Conservation (phyloP, 805 yeast genomes). For the Wickerhamia fluorescens region DNA sequence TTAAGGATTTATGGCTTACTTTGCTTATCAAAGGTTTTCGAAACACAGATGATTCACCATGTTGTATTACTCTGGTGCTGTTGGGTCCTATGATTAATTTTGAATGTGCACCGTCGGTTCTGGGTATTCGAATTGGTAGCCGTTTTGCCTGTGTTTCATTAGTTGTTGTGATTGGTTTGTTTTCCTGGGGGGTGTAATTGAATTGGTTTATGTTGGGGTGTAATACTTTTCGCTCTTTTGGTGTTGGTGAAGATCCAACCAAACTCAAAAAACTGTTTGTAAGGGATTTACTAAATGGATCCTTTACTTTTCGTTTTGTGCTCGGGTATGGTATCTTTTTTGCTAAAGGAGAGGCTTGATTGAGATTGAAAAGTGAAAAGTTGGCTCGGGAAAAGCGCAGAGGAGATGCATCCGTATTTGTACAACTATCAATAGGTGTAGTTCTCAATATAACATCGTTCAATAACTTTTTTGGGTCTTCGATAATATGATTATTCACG, state of each 20-base stretch:
- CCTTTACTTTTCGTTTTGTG: too few relatives aligned
- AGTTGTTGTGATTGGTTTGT: constrained; percentile 16
- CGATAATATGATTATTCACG: too few relatives aligned
- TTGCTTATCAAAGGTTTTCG: constrained; percentile 28
- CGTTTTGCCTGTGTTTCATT: constrained; percentile 26
- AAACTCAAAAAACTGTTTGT: constrained; percentile 22
- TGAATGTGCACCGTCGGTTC: constrained; percentile 33
- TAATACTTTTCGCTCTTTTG: constrained; percentile 1
- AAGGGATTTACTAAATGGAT: constrained; percentile 23
- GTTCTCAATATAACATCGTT: constrained; percentile 12
- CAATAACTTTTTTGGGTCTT: constrained; percentile 10
- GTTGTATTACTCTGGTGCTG: constrained; percentile 32
- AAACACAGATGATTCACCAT: constrained; percentile 36
- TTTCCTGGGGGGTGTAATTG: constrained; percentile 5
- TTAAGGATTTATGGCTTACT: constrained; percentile 41
- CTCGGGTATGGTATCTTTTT: too few relatives aligned
- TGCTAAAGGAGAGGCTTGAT: too few relatives aligned
- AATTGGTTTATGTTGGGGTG: constrained; percentile 2
- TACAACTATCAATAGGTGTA: too few relatives aligned
- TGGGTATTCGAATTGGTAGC: constrained; percentile 19
- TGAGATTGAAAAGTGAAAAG: constrained; percentile 14
- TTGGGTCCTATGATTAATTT: constrained; percentile 36
- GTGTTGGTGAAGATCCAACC: constrained; percentile 8
- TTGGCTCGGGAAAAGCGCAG: constrained; percentile 6
- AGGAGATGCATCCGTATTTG: constrained; percentile 2